phyloP scores from a whole-genome alignment of 2,329 filamentous ascomycete genomes.

The Grosmannia serpens region DNA sequence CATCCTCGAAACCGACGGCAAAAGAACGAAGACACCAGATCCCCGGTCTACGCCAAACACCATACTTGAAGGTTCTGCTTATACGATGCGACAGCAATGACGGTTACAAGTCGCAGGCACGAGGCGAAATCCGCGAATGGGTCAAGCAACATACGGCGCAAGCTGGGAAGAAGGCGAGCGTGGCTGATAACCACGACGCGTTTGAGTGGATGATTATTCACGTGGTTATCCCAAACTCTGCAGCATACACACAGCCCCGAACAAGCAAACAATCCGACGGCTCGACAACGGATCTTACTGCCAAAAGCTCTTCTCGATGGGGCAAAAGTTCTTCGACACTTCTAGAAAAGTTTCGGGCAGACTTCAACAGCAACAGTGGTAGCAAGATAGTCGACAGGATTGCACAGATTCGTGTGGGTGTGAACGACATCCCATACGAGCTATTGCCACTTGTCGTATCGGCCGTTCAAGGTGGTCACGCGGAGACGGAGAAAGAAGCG shows the following conservation, averaged over 20 bases:
- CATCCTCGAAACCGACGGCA: constrained; percentile 17
- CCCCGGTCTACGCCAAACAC: constrained; percentile 80
- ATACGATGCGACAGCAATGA: constrained; percentile 94
- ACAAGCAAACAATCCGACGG: constrained; percentile 39
- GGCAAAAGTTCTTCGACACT: constrained; percentile 52
- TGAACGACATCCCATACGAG: constrained; percentile 57
- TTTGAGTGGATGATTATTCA: constrained; percentile 94
- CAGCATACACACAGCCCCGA: constrained; percentile 66
- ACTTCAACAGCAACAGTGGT: constrained; percentile 74
- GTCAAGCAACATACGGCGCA: constrained; percentile 63
- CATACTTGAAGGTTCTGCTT: constrained; percentile 84
- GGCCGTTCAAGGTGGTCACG: constrained; percentile 51
- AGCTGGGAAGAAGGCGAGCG: constrained; percentile 47
- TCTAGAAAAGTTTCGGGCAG: constrained; percentile 76
- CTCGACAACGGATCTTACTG: constrained; percentile 39
- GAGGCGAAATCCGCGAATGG: constrained; percentile 80
- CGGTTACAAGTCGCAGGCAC: constrained; percentile 70
- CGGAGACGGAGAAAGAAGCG: constrained; percentile 64
- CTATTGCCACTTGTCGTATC: constrained; percentile 51
- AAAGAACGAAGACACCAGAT: constrained; percentile 80
- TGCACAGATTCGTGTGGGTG: constrained; percentile 70
- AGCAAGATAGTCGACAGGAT: constrained; percentile 66
- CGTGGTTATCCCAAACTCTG: constrained; percentile 78
- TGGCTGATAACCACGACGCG: constrained; percentile 87
- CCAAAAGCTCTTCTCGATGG: constrained; percentile 14